Evolutionary conservation across 257 asterid species (phyloP), one percentile per base, ranked within the genome.

Genomic region (Lycium ferocissimum): DNA sequence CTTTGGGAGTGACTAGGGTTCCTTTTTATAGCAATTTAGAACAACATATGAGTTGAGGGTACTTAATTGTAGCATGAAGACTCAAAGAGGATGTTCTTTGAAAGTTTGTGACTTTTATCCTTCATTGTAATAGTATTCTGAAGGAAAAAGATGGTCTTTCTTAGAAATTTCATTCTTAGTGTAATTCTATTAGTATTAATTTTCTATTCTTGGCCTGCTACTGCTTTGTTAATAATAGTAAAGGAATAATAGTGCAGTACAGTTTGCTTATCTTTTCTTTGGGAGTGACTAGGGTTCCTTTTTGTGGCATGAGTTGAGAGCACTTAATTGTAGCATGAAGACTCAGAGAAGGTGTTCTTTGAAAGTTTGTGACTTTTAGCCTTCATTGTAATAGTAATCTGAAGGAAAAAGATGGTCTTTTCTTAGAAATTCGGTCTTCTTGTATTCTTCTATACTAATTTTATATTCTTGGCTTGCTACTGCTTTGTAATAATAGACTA

Each of bases 101-200:
- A 69, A 56, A 37, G 38, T 76, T 40, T 59, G 51, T 80, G 43
- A 40, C 87, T 71, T 40, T 40, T 65, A 61, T n/a, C 84, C 87
- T 88, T 88, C 87, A n/a, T 61, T 89, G 92, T 88, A 89, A 88
- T 73, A 86, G 78, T 72, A 75, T 72, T 70, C 76, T 38, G 89
- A 84, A 72, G 85, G 86, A 83, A 61, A 22, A 59, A 65, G 37
- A 54, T 81, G 83, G 84, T 73, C 86, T 85, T 40, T 80, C 73
- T 82, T 83, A 7, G 14, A 49, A 51, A 45, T 83, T 40, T 67
- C 67, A 13, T 54, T 67, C 43, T 10, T 22, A 6, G 22, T 75
- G 18, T 67, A 15, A 10, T 11, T 6, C 3, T 51, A 71, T 6
- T 40, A 22, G 20, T 82, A 4, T 40, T 72, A 8, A 5, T n/a